These are phyloP conservation scores for Neonectria coccinea DNA, from an alignment of 2,329 filamentous ascomycete genomes.

Conservation along the genomic window DNA sequence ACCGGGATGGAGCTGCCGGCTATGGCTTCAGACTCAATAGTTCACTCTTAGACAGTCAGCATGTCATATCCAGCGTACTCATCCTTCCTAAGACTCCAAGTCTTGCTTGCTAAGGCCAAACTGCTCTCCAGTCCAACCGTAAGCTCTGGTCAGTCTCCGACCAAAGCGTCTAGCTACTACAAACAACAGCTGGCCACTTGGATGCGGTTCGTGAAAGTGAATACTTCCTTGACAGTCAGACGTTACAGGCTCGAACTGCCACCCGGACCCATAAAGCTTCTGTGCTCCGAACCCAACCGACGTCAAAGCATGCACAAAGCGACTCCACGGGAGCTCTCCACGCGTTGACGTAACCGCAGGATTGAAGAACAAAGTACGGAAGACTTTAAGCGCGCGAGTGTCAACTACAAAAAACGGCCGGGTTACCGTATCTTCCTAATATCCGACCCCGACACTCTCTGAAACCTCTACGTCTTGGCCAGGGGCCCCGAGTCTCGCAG, in stretches of 20 bases:
- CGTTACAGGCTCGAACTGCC: conserved; percentile 64
- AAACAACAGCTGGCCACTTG: too few relatives aligned
- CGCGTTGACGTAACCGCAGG: conserved; percentile 47
- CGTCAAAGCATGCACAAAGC: conserved; percentile 66
- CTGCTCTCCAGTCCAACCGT: conserved; percentile 61
- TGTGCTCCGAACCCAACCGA: conserved; percentile 62
- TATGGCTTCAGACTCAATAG: too few relatives aligned
- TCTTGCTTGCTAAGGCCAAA: conserved; percentile 49
- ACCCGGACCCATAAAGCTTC: conserved; percentile 71
- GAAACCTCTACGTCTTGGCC: not conserved
- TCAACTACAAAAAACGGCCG: not conserved
- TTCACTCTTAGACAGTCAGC: too few relatives aligned
- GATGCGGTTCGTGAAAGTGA: too few relatives aligned
- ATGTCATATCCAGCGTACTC: not conserved
- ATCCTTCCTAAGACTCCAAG: not conserved
- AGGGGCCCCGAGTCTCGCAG: conserved; percentile 40
- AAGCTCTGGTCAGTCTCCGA: conserved; percentile 60
- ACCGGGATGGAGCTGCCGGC: too few relatives aligned
- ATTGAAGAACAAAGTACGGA: not conserved
- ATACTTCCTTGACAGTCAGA: too few relatives aligned
- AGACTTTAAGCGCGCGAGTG: not conserved
- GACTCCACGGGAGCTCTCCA: conserved; percentile 64
- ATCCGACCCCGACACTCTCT: not conserved
- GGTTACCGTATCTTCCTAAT: not conserved
- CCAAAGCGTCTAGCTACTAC: conserved; percentile 58